Evolutionary conservation across 2,329 filamentous ascomycete genomes (phyloP).

Genomic region (Penicillium nordicum): DNA sequence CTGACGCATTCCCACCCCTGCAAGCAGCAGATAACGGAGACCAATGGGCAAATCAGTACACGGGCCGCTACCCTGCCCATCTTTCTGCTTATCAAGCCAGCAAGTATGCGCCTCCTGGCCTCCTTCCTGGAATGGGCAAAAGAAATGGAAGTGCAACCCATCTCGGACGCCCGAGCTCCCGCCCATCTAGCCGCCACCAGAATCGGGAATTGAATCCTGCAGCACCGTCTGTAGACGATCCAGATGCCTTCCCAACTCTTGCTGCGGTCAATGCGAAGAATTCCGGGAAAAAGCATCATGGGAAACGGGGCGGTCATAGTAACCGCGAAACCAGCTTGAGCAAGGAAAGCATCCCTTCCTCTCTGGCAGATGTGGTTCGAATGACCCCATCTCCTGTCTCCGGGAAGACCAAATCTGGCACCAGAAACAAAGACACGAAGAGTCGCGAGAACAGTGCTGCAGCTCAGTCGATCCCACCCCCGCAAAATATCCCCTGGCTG

Average conservation of each 20-base stretch:
- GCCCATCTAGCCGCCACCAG: constrained; percentile 79
- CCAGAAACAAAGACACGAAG: constrained; percentile 61
- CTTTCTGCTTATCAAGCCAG: constrained; percentile 43
- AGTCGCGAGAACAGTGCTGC: constrained; percentile 74
- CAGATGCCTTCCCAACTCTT: constrained; percentile 89
- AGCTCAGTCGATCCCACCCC: constrained; percentile 77
- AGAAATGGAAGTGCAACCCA: constrained; percentile 51
- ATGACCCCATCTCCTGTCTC: constrained; percentile 86
- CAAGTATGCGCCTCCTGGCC: constrained; percentile 36
- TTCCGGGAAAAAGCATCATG: constrained; percentile 80
- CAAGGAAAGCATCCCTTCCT: constrained; percentile 70
- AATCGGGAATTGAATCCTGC: constrained; percentile 60
- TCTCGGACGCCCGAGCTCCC: constrained; percentile 68
- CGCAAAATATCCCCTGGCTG: constrained; percentile 92
- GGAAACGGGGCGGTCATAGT: constrained; percentile 76
- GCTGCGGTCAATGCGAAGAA: constrained; percentile 71
- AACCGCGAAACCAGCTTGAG: constrained; percentile 55
- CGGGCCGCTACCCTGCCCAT: constrained; percentile 45
- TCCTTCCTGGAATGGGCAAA: constrained; percentile 32
- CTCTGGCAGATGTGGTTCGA: constrained; percentile 88
- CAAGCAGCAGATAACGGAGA: constrained; percentile 59
- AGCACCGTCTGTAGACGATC: constrained; percentile 82
- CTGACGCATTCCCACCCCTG: constrained; percentile 79
- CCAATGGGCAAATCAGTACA: constrained; percentile 52
- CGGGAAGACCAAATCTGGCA: constrained; percentile 49